Evolutionary conservation across 2,329 filamentous ascomycete species (phyloP), one percentile per base, ranked within the genome.

Genomic region (Neoscytalidium dimidiatum): DNA sequence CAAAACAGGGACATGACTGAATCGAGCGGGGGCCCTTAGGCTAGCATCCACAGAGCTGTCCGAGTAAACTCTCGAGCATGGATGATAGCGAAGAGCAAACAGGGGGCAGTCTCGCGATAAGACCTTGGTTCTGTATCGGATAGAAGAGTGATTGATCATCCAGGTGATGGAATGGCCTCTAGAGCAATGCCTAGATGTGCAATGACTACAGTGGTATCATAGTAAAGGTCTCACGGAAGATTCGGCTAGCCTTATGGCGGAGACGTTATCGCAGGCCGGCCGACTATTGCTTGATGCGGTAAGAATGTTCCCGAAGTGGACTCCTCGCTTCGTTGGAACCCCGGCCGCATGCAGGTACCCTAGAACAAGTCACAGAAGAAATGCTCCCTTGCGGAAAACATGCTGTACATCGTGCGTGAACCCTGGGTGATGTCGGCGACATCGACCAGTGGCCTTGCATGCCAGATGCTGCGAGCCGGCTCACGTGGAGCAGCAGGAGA

Each of bases 321-420:
- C 52, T 57, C 53, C 53, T 57, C 53, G 53, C 53, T 43, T 57
- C 53, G 35, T 21, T 28, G 31, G n/a, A 17, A 13, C 31, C 31
- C 31, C 11, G 51, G 51, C 51, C 11, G 23, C 23, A 57, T 43
- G 53, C 53, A 57, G 53, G 53, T 57, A 57, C 53, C 53, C 53
- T 44, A 9, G 11, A 9, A 8, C 53, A 19, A 57, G 33, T 23
- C 33, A 28, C 52, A 49, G 46, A 28, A 29, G 23, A 11, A 46
- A 13, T 49, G 7, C 29, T 6, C 9, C 23, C 51, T 41, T 56
- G 35, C 53, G 23, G 52, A 19, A 5, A 21, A 23, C n/a, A 2
- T 49, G 46, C 23, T 49, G 29, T 21, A 2, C 49, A 4, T 53
- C 51, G 31, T 38, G 51, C n/a, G 51, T 7, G 51, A 35, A 38